Conservation (phyloP, 805 yeast genomes). For the Wickerhamomyces bovis region DNA sequence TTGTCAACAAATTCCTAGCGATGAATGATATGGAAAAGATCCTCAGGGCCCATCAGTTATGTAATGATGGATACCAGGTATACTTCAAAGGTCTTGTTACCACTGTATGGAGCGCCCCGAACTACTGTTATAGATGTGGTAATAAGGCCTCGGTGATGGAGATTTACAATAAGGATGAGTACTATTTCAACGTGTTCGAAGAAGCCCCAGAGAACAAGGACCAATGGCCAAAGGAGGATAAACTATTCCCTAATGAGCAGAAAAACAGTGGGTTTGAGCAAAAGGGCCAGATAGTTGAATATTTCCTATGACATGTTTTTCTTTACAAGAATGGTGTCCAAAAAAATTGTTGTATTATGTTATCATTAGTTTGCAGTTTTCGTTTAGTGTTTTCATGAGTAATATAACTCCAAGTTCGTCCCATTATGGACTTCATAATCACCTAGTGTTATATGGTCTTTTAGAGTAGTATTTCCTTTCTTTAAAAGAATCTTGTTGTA, state of each 20-base stretch:
- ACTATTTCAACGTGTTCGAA: constrained; percentile 85
- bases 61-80: constrained; percentile 93
- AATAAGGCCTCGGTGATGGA: constrained; percentile 97
- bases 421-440: constrained; percentile 94
- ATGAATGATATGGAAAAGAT: constrained; percentile 76
- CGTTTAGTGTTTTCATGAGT: constrained; percentile 35
- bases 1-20: constrained; percentile 78
- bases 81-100: constrained; percentile 87
- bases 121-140: constrained; percentile 95
- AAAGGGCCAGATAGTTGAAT: constrained; percentile 41
- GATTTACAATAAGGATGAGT: constrained; percentile 60
- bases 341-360: not conserved
- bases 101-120: constrained; percentile 99
- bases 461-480: constrained; percentile 78
- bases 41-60: constrained; percentile 90
- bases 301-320: constrained; percentile 39
- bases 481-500: constrained; percentile 63
- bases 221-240: constrained; percentile 25
- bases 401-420: constrained; percentile 78
- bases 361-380: not conserved
- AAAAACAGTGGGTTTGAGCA: constrained; percentile 1
- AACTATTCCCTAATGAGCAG: constrained; percentile 6
- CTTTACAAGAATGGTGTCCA: not conserved
- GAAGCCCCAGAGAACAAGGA: constrained; percentile 92
- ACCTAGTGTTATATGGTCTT: constrained; percentile 87